phyloP scores from a whole-genome alignment of 2,329 filamentous ascomycete genomes.

The Trichoderma semiorbis region DNA sequence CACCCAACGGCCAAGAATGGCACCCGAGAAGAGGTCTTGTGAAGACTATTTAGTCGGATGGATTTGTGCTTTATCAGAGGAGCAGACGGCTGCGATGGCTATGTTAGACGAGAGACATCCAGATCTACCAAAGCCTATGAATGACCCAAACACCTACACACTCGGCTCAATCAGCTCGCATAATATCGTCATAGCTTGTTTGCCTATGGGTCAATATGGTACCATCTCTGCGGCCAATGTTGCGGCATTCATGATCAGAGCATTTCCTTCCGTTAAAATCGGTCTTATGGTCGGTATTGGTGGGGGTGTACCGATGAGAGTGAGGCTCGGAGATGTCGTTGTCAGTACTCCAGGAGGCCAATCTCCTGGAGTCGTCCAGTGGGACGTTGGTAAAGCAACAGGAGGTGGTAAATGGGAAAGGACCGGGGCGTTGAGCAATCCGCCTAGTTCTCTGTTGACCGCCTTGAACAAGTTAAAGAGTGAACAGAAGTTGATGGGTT shows the following conservation, averaged over 20 bases:
- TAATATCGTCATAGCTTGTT: slow-evolving; percentile 28
- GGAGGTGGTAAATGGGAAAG: background rate
- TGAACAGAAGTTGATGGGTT: slow-evolving; percentile 13
- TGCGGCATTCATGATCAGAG: slow-evolving; percentile 14
- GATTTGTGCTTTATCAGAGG: slow-evolving; percentile 32
- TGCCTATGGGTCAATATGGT: slow-evolving; percentile 23
- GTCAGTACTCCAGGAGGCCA: slow-evolving; percentile 23
- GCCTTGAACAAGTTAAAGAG: slow-evolving; percentile 19
- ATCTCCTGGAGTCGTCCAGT: slow-evolving; percentile 24
- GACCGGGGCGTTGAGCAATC: slow-evolving; percentile 18
- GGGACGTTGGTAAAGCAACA: slow-evolving; percentile 24
- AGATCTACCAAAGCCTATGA: slow-evolving; percentile 13
- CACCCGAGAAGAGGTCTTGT: background rate
- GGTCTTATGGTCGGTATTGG: slow-evolving; percentile 38
- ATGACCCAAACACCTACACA: slow-evolving; percentile 28
- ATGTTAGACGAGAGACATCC: slow-evolving; percentile 30
- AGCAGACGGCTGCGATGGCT: slow-evolving; percentile 29
- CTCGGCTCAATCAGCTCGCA: slow-evolving; percentile 27
- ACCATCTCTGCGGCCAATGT: slow-evolving; percentile 18
- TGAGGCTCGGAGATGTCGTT: slow-evolving; percentile 29
- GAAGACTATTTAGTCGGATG: slow-evolving; percentile 30
- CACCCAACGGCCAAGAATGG: too few species aligned
- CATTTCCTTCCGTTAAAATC: slow-evolving; percentile 22
- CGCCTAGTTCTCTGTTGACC: slow-evolving; percentile 18
- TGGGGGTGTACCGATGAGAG: slow-evolving; percentile 33